Base-by-base conservation (phyloP, 2,329 filamentous ascomycete species). In the Nannizziopsis barbatae region DNA sequence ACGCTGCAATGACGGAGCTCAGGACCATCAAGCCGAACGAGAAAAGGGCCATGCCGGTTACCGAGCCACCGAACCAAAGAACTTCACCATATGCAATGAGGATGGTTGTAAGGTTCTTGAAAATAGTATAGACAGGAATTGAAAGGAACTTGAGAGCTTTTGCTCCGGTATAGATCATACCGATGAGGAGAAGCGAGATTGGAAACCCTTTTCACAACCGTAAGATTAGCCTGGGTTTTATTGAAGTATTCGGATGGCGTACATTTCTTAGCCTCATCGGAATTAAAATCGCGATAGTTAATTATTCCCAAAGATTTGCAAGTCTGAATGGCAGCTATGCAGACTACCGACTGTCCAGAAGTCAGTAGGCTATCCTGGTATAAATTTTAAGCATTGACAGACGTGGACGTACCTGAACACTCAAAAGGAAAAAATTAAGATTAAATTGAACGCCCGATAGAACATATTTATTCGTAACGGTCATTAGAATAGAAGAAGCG, bases 21-120 rank as follows among this genome's bases (percentile, higher is more conserved):
- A 95, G 68, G 39, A 98, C 90, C 87, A 98, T 98, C 54, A 98
- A 73, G 47, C 88, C 89, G 61, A 98, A 98, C 2, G 89, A 94
- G 61, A 95, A 83, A 27, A 98, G 79, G 2, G 88, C 82, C 67
- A 95, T 80, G 41, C 83, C 79, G 12, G 85, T 89, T 51, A 98
- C 90, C 42, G 81, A 87, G 62, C 90, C 90, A 53, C 92, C 92
- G 58, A 98, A 98, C 89, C 90, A 96, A 46, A 98, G 77, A 27
- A 98, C 90, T 71, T 98, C 92, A 58, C 92, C 92, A 58, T 98
- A 98, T 49, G 92, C 92, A 62, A 96, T 98, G 56, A 96, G 81
- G 61, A 98, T 96, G 67, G 94, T 98, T 53, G 92, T 96, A 73
- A 98, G 70, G 72, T 98, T 98, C 78, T 98, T 98, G 78, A 98